Conservation (phyloP, 148 eudicot species). For the Salicornia ramosissima region DNA sequence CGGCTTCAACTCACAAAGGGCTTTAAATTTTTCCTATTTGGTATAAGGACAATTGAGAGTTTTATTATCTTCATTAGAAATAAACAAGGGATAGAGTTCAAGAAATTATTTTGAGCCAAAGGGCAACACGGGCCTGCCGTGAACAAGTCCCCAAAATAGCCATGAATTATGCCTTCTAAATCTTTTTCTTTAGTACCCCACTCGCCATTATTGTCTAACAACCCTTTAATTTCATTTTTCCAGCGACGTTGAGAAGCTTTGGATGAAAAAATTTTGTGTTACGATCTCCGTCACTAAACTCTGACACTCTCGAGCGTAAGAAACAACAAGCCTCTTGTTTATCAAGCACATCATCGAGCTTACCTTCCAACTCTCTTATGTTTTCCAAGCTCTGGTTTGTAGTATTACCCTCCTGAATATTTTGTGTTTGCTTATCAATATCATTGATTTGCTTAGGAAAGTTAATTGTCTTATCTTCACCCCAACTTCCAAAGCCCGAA, state of each 20-base stretch:
- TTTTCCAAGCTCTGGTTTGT: background rate
- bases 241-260: background rate
- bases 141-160: background rate
- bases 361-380: too few species aligned
- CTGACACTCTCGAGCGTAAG: background rate
- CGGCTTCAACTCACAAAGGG: background rate
- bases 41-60: too few species aligned
- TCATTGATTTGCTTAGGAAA: background rate
- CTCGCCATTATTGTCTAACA: background rate
- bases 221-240: too few species aligned
- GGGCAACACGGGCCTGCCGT: background rate
- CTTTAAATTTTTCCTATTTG: background rate
- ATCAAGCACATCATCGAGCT: background rate
- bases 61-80: background rate
- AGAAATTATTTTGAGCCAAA: too few species aligned
- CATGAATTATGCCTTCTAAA: too few species aligned
- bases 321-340: background rate
- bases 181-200: background rate
- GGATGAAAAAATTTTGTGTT: too few species aligned
- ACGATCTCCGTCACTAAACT: background rate
- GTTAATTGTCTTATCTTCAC: background rate
- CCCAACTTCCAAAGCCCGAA: too few species aligned
- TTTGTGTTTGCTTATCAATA: too few species aligned
- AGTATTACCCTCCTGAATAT: too few species aligned
- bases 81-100: too few species aligned